Base-by-base conservation (phyloP, 345 rosid species). In the Turnera subulata region DNA sequence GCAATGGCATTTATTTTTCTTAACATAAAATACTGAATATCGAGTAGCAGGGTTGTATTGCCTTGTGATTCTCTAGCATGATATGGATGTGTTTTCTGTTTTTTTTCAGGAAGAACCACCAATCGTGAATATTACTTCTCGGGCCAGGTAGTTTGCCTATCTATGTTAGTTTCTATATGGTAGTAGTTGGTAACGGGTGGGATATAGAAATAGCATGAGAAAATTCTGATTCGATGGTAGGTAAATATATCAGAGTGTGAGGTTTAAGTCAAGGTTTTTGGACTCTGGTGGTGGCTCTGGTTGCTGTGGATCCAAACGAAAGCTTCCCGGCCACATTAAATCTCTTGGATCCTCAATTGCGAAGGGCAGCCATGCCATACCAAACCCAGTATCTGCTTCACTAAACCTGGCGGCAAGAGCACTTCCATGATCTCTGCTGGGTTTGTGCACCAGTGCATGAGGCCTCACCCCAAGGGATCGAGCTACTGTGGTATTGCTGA, bases 301-400 rank as follows among this genome's bases (percentile, higher is more conserved):
- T 55, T 13, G 75, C 56, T 61, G 66, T 46, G 66, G 69, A 76
- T 78, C 79, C 73, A 81, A 48, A 48, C 73, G 87, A 64, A 86
- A 83, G 69, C 94, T 86, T 23, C 94, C 94, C 13, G 85, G 94
- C 94, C 94, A 86, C 67, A 69, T 74, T 64, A 66, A 49, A 58
- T 80, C 85, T 68, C 56, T 64, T 37, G 76, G 67, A 23, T 73
- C 78, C 59, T 77, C 84, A 11, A 57, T 46, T 40, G 61, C 50
- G 67, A 73, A 67, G 44, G 83, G 74, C 62, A 66, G 57, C 67
- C 82, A 66, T 53, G 74, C 56, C 56, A 63, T 49, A 33, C 69
- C 84, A 26, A 42, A 64, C 44, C 73, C 74, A 46, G 70, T 9
- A 53, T 46, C 53, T 53, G 64, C 53, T 39, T 80, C 82, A 40